Evolutionary conservation across 1,284 basidiomycete species (phyloP).

Genomic region (Apiotrichum montevideense): DNA sequence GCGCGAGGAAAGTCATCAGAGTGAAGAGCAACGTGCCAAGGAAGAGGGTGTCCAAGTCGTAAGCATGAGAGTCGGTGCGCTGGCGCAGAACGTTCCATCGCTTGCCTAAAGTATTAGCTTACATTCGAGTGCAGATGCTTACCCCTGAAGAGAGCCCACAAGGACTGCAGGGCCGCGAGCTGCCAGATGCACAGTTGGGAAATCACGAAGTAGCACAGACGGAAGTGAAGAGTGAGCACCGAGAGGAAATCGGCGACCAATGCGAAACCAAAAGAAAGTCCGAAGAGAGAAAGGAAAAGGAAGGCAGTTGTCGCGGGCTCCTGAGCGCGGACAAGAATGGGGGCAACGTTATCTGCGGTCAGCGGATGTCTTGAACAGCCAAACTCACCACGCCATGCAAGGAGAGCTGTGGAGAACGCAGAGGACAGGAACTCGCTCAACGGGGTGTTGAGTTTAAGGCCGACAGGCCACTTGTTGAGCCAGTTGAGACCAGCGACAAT

Average conservation of each 20-base stretch:
- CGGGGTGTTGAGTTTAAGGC: conserved; percentile 92
- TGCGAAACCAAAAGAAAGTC: conserved; percentile 31
- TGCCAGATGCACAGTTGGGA: conserved; percentile 61
- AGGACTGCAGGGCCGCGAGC: conserved; percentile 57
- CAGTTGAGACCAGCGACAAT: conserved; percentile 49
- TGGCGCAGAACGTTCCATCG: conserved; percentile 71
- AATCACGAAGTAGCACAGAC: conserved; percentile 63
- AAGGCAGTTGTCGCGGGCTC: conserved; percentile 2
- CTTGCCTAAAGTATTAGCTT: conserved; percentile 56
- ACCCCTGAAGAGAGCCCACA: conserved; percentile 96
- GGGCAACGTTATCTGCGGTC: conserved; percentile 11
- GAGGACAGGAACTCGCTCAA: conserved; percentile 75
- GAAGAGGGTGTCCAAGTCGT: conserved; percentile 87
- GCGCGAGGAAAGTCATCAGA: conserved; percentile 79
- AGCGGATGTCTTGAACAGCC: neutral
- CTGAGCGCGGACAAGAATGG: conserved; percentile 7
- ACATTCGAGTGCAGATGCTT: conserved; percentile 20
- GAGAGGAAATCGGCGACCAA: conserved; percentile 25
- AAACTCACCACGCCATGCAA: conserved; percentile 61
- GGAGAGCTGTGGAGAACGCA: conserved; percentile 59
- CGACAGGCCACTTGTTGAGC: conserved; percentile 93
- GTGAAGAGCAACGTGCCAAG: conserved; percentile 95
- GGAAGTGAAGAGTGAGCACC: conserved; percentile 64
- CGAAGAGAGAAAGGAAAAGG: conserved; percentile 20
- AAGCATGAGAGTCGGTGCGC: conserved; percentile 79